phyloP scores from a whole-genome alignment of 1,139 yeast species.

The Schwanniomyces etchellsii region DNA sequence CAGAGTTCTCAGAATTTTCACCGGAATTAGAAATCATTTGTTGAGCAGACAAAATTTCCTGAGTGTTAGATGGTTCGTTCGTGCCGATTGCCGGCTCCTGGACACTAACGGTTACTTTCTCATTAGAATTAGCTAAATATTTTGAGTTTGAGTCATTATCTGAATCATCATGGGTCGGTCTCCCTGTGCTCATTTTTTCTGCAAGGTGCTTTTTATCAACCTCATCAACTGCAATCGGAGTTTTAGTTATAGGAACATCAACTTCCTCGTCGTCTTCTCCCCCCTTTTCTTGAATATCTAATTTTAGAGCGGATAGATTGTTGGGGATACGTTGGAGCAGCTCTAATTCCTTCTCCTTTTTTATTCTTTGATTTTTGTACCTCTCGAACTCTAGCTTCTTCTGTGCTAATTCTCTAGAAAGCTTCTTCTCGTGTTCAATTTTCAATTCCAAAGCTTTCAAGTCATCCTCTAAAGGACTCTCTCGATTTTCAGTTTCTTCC shows the following conservation, averaged over 20 bases:
- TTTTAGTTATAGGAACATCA: slow-evolving; percentile 12
- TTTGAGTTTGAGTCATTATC: too few species aligned
- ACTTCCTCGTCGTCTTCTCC: slow-evolving; percentile 11
- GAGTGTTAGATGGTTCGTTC: neutral
- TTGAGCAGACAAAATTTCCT: neutral
- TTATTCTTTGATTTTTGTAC: slow-evolving; percentile 16
- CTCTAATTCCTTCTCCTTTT: slow-evolving; percentile 15
- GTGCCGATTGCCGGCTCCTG: too few species aligned
- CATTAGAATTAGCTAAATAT: too few species aligned
- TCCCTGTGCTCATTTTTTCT: too few species aligned
- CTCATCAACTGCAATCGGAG: slow-evolving; percentile 16
- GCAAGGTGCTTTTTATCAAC: slow-evolving; percentile 10
- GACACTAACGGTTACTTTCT: too few species aligned
- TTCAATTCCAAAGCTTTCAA: slow-evolving; percentile 16
- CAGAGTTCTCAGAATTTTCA: neutral
- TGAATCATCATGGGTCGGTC: too few species aligned
- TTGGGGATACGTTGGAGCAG: slow-evolving; percentile 3
- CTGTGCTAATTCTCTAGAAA: slow-evolving; percentile 24
- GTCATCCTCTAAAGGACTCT: slow-evolving; percentile 9
- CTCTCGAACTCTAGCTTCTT: slow-evolving; percentile 29
- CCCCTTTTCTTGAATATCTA: slow-evolving; percentile 5
- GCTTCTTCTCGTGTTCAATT: slow-evolving; percentile 26
- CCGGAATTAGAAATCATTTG: too few species aligned
- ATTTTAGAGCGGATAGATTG: slow-evolving; percentile 2
- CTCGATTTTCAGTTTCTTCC: slow-evolving; percentile 11